Base-by-base conservation (phyloP, 2,329 filamentous ascomycete genomes). In the Xylariaceae sp. region DNA sequence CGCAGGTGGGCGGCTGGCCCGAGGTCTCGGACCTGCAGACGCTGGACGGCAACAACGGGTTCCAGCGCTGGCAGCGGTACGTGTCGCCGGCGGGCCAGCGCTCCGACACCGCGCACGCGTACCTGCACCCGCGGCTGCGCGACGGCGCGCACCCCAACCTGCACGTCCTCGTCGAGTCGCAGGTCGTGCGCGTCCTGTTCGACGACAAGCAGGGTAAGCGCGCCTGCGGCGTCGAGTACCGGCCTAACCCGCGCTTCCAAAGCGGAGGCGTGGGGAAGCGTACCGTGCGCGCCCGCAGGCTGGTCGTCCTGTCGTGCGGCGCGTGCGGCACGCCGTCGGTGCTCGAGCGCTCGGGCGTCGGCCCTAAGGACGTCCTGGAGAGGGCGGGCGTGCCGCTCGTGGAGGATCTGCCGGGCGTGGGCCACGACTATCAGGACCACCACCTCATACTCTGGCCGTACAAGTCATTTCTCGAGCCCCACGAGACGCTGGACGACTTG, bases 321-420 rank as follows among this genome's bases (percentile, higher is more conserved):
- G 76, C 81, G 0, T 72, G 77, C 5, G 78, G 79, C 2, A 81
- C 81, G 0, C 81, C 83, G 0, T 67, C 71, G 0, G 74, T 88
- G 1, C 76, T 88, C 0, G 83, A 88, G 64, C 73, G 85, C 16
- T 88, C 85, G 0, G 85, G 85, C 6, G 63, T 88, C 1, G 84
- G 83, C n/a, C 73, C 75, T 37, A 70, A 74, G 0, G 71, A 77
- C 1, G 68, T 85, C 9, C 66, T 77, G 11, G 55, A 67, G 24
- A 57, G 60, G 11, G 72, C 70, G 1, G 78, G 78, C 1, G 77
- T 86, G 7, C 70, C 76, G 2, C 65, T 79, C 2, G 65, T 82
- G 2, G 71, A 76, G 10, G 74, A 82, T 54, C 69, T 85, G 2
- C 77, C 79, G 0, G 78, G 78, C 15, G 77, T 84, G 0, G 81